A percentile compares a stretch with the other conserved stretches of the same genome.
These are phyloP conservation scores for Trichoderma asperelloides DNA, from an alignment of 495 filamentous ascomycete species.

Conservation along the genomic window DNA sequence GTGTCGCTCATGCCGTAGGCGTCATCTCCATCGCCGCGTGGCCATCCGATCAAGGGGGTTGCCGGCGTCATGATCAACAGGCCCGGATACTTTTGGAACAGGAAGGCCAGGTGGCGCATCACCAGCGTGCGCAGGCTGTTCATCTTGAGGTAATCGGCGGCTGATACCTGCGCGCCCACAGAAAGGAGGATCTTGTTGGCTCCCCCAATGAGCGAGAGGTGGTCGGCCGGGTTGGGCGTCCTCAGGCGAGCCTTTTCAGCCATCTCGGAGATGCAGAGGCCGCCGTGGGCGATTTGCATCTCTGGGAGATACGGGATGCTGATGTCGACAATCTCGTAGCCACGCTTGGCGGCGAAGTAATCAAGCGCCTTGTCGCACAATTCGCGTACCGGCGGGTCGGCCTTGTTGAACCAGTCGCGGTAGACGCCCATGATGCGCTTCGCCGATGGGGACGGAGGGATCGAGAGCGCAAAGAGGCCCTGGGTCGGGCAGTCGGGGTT, in stretches of 20 bases:
- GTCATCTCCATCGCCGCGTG: slow-evolving; percentile 40
- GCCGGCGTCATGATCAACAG: slow-evolving; percentile 75
- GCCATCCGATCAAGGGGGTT: slow-evolving; percentile 68
- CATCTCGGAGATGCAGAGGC: slow-evolving; percentile 71
- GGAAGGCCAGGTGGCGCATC: slow-evolving; percentile 71
- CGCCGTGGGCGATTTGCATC: slow-evolving; percentile 66
- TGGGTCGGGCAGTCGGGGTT: slow-evolving; percentile 43
- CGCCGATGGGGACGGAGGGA: slow-evolving; percentile 31
- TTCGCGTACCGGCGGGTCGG: slow-evolving; percentile 53
- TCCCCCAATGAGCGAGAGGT: slow-evolving; percentile 43
- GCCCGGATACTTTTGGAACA: slow-evolving; percentile 66
- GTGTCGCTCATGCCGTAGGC: slow-evolving; percentile 63
- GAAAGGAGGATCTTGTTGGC: slow-evolving; percentile 67
- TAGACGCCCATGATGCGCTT: slow-evolving; percentile 59
- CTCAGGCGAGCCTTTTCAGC: slow-evolving; percentile 29
- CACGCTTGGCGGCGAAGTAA: slow-evolving; percentile 46
- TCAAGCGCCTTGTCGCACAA: slow-evolving; percentile 51
- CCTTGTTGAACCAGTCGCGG: slow-evolving; percentile 63
- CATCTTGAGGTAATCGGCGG: slow-evolving; percentile 61
- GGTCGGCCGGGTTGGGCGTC: slow-evolving; percentile 14
- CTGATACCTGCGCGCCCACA: slow-evolving; percentile 53
- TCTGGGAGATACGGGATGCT: slow-evolving; percentile 64
- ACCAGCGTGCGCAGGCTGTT: slow-evolving; percentile 66
- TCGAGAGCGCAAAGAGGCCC: slow-evolving; percentile 28
- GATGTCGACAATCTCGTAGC: slow-evolving; percentile 66